Evolutionary conservation across 1,139 yeast species (phyloP), one percentile per base, ranked within the genome.

Genomic region (Saccharomycopsis hybrid): DNA sequence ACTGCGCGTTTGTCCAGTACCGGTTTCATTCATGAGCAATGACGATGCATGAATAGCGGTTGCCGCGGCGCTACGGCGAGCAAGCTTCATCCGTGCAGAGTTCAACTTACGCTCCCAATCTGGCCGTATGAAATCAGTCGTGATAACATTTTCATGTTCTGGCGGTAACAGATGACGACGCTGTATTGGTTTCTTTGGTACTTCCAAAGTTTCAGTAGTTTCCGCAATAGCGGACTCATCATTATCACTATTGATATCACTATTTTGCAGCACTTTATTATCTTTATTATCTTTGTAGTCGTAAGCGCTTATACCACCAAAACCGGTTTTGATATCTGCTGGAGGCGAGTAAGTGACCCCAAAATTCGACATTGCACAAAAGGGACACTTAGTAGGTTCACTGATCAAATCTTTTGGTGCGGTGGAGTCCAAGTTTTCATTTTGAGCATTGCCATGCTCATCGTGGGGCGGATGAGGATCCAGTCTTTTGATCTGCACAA

Each of bases 401-500:
- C 95, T 82, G 2, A 86, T 83, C 53, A 89, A 71, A 38, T 81
- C 73, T 50, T 82, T 80, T 18, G 88, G 85, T 2, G 9, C 30
- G 24, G 27, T 46, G 33, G 53, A 50, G 38, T 47, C 41, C 41
- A 38, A 30, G 18, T 28, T 28, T 3, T 28, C 30, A 51, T 38
- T 45, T 51, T 44, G 32, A 49, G 54, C 42, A 11, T 64, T 58
- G 47, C 60, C 65, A 48, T 66, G 70, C 52, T 72, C 80, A 55
- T 85, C 94, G 62, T 87, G 95, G 0, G 97, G 96, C 36, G 90
- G 87, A 65, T 90, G 97, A 0, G 98, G 97, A n/a, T 88, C 95
- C 30, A 85, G 72, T 53, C 98, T 75, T 65, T 86, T 89, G 63
- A 92, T 89, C 65, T 90, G 97, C 5, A 90, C 97, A 75, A 92